phyloP scores from a whole-genome alignment of 768 basidiomycete species.

The Collybiopsis confluens region DNA sequence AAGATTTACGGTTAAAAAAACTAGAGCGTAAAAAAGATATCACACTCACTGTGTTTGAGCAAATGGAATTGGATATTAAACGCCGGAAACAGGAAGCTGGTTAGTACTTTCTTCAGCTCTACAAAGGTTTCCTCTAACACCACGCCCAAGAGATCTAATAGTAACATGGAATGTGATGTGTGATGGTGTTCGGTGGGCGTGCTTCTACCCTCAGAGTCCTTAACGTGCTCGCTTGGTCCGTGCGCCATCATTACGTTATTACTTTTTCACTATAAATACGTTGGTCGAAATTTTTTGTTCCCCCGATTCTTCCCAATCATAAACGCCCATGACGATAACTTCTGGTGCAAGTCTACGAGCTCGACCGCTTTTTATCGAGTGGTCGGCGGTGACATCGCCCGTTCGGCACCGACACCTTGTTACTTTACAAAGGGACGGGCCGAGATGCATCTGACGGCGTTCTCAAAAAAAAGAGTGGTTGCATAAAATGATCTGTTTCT shows the following conservation, averaged over 20 bases:
- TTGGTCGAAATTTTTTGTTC: neutral
- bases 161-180: slow-evolving; percentile 19
- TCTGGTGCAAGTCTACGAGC: slow-evolving; percentile 7
- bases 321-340: slow-evolving; percentile 8
- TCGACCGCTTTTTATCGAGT: neutral
- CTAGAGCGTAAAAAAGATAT: slow-evolving; percentile 25
- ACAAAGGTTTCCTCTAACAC: neutral
- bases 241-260: neutral
- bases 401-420: slow-evolving; percentile 8
- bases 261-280: neutral
- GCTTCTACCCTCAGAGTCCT: too few species aligned
- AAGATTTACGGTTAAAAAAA: slow-evolving; percentile 30
- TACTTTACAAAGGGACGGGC: slow-evolving; percentile 7
- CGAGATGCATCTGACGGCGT: slow-evolving; percentile 5
- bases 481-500: too few species aligned
- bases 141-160: neutral
- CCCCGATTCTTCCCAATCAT: slow-evolving; percentile 7
- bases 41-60: slow-evolving; percentile 65
- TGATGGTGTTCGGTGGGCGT: slow-evolving; percentile 36
- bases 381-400: slow-evolving; percentile 4
- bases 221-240: neutral
- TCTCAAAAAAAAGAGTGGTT: too few species aligned
- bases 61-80: slow-evolving; percentile 57
- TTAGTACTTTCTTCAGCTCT: too few species aligned
- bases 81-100: slow-evolving; percentile 33